Base-by-base conservation (phyloP, 371 early-diverging fungal species). In the Actinomucor elegans region DNA sequence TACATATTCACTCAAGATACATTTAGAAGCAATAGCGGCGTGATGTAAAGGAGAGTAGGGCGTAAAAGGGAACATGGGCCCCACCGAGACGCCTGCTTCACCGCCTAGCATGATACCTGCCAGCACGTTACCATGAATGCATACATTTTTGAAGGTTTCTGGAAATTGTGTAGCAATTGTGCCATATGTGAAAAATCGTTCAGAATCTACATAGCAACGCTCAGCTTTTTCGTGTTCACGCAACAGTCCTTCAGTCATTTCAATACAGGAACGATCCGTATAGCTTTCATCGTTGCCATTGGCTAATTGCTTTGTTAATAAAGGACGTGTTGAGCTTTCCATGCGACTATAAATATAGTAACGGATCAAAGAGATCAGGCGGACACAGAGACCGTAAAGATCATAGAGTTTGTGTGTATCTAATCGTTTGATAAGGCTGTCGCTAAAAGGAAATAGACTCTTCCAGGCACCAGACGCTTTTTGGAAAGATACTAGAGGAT, bases 11-110 rank as follows among this genome's bases (percentile, higher is more conserved):
- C 28, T 40, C 15, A 73, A 17, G 12, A 69, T 51, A 42, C 64
- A 64, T 37, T 74, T 74, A 24, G 64, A 57, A 21, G 61, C 66
- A 23, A 74, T 74, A 15, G 71, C 68, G 8, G 75, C 66, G 40
- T 74, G 75, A 15, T 66, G 64, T 3, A 74, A 38, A 9, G 57
- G 55, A 3, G 68, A 47, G 48, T 57, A 65, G 0, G 69, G 64
- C 4, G 56, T 18, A 18, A 71, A 61, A 10, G 75, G 75, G 43
- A 61, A 74, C 59, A 65, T 61, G 17, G 75, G 71, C 2, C 27
- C 52, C 5, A 59, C 45, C 4, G 56, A 27, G 2, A 56, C 53
- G 8, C 75, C 75, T 3, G 75, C 75, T 37, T 74, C 75, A 2
- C 71, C 75, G 27, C 71, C 71, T 21, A 74, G 23, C 27, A 61